Evolutionary conservation across 1,139 yeast genomes (phyloP), one percentile per base, ranked within the genome.

Genomic region (Blastobotrys aristatus): DNA sequence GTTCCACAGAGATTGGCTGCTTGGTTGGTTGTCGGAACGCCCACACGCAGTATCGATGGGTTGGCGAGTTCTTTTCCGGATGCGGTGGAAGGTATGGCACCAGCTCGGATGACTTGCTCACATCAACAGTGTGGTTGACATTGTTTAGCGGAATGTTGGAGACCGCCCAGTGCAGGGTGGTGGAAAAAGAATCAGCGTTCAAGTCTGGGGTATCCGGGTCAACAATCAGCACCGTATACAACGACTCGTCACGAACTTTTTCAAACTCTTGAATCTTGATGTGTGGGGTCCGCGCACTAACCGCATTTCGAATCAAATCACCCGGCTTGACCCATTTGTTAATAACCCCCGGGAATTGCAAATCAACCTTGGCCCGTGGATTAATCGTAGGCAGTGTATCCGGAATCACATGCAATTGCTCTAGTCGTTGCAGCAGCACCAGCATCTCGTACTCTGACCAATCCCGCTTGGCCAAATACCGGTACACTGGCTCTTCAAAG

Each of bases 191-290:
- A 69, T 92, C 90, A 31, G 69, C 73, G 37, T 67, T 72, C 50
- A 87, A 64, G 60, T 90, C 89, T 22, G 97, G 97, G 44, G 83
- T 80, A 66, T 92, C 99, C 21, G 97, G 97, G 64, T 92, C 92
- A 18, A 92, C 94, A 49, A 92, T 68, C 42, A 90, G 65, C 8
- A 90, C 75, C 0, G 97, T 80, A 68, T 88, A 92, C 48, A 79
- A 69, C 47, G 76, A 71, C 4, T 68, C 67, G 16, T 44, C 46
- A 44, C 72, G 67, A 13, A 77, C 67, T 34, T 71, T 71, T 35
- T 83, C 87, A 62, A 80, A 90, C 62, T 87, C 92, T 60, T 83
- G 85, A 41, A 92, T 72, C 61, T 79, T 75, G 48, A 92, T 70
- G 21, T 79, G 74, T 32, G 98, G 98, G 17, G 90, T 85, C 57